Conservation (phyloP, 2,329 filamentous ascomycete species). For the Fusarium brevicatenulatum region DNA sequence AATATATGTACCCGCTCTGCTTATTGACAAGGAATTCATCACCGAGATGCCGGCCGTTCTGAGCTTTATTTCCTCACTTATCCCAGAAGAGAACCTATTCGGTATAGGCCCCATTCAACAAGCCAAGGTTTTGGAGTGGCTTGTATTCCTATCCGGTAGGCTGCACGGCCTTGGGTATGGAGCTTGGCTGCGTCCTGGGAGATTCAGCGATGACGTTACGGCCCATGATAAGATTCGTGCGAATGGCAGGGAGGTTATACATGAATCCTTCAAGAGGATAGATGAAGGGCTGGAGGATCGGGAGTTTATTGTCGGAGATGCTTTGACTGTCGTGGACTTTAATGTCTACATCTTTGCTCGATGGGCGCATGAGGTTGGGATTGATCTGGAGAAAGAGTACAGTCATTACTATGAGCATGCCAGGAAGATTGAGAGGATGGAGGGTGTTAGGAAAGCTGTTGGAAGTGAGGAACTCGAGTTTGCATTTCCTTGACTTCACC, state of each 20-base stretch:
- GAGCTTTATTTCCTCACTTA: conserved; percentile 45
- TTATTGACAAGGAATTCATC: conserved; percentile 43
- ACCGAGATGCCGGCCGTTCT: conserved; percentile 50
- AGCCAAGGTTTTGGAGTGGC: conserved; percentile 47
- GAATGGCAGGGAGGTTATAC: neutral
- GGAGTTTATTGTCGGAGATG: conserved; percentile 12
- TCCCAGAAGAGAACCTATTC: conserved; percentile 30
- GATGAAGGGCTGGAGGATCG: neutral
- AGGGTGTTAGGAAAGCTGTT: neutral
- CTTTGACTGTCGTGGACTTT: conserved; percentile 33
- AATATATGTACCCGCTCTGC: conserved; percentile 48
- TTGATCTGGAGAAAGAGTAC: conserved; percentile 24
- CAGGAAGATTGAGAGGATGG: neutral
- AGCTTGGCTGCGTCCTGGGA: conserved; percentile 38
- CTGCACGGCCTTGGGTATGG: conserved; percentile 46
- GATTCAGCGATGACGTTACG: conserved; percentile 41
- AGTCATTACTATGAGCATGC: neutral
- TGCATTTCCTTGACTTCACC: neutral
- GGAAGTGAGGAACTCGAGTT: neutral
- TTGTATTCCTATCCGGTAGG: conserved; percentile 47
- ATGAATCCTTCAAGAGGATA: conserved; percentile 12
- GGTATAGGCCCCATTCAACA: conserved; percentile 34
- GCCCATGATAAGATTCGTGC: neutral
- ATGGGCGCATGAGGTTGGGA: conserved; percentile 10
- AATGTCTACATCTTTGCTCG: conserved; percentile 38